Evolutionary conservation across 2,329 filamentous ascomycete genomes (phyloP).

Genomic region (Xylariaceae sp.): DNA sequence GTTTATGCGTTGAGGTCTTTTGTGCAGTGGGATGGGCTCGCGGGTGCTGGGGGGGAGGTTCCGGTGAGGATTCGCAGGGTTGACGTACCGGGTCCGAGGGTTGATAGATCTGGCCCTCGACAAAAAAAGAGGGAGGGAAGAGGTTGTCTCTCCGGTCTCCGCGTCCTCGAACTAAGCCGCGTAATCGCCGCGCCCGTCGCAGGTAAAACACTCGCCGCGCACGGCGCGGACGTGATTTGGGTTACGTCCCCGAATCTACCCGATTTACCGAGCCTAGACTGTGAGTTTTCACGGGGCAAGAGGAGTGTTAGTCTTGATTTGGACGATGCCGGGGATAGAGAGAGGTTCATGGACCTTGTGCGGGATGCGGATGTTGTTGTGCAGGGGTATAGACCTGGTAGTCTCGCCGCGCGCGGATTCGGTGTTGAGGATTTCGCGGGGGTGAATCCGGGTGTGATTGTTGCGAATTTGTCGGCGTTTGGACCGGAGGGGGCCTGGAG

Average conservation of each 20-base stretch:
- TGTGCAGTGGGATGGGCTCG: constrained; percentile 43
- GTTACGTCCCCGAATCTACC: constrained; percentile 34
- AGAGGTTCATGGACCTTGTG: no score
- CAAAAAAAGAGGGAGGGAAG: background rate
- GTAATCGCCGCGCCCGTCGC: constrained; percentile 37
- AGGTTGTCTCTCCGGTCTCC: constrained; percentile 32
- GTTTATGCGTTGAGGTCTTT: constrained; percentile 47
- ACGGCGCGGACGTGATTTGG: constrained; percentile 39
- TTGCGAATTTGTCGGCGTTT: constrained; percentile 43
- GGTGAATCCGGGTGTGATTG: constrained; percentile 11
- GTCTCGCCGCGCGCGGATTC: constrained; percentile 39
- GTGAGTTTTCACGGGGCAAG: constrained; percentile 36
- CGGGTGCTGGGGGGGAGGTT: constrained; percentile 38
- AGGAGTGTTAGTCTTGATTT: constrained; percentile 27
- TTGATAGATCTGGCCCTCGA: no score
- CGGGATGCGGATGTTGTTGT: constrained; percentile 37
- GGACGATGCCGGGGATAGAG: constrained; percentile 21
- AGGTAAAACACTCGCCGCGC: constrained; percentile 35
- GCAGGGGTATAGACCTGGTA: constrained; percentile 44
- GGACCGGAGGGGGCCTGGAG: constrained; percentile 38
- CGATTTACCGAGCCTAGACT: constrained; percentile 33
- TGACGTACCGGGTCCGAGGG: no score
- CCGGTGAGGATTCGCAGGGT: constrained; percentile 39
- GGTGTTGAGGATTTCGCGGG: background rate
- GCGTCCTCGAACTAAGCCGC: constrained; percentile 32